A percentile compares a stretch with the other conserved stretches of the same genome.
These are phyloP conservation scores for Austroboletus eburneus DNA, from an alignment of 768 basidiomycete genomes.

Conservation along the genomic window DNA sequence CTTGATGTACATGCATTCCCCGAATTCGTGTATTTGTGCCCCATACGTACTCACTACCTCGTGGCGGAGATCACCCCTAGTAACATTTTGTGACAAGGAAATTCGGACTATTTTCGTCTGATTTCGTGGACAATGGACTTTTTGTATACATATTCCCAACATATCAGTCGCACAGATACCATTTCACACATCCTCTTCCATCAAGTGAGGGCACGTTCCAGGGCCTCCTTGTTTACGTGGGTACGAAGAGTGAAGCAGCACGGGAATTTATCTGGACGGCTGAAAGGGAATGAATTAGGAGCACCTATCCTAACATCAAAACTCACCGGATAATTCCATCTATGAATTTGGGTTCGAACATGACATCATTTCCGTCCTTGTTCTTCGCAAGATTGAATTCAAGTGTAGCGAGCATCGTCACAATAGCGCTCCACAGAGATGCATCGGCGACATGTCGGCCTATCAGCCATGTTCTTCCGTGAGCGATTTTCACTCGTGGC, in stretches of 20 bases:
- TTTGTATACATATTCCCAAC: no score
- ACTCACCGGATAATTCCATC: background rate
- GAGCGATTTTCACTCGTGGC: no score
- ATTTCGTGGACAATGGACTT: no score
- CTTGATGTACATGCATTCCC: no score
- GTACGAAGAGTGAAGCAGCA: background rate
- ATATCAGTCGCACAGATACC: no score
- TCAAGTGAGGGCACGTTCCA: background rate
- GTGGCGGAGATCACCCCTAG: no score
- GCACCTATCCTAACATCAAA: background rate
- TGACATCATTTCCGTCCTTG: constrained; percentile 6
- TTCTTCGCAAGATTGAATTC: constrained; percentile 4
- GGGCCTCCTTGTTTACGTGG: background rate
- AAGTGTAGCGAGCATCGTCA: constrained; percentile 8
- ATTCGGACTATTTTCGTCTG: no score
- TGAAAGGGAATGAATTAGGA: background rate
- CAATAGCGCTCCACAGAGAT: constrained; percentile 6
- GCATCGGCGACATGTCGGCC: constrained; percentile 8
- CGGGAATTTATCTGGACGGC: background rate
- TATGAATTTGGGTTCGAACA: constrained; percentile 3
- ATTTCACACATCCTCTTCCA: no score
- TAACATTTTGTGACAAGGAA: no score
- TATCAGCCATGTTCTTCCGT: no score
- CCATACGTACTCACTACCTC: no score
- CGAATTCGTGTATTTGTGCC: no score